Percentiles rank a stretch among this genome's conserved stretches.
Conservation (phyloP, 164 flowering plant genomes). For the Stephania japonica region DNA sequence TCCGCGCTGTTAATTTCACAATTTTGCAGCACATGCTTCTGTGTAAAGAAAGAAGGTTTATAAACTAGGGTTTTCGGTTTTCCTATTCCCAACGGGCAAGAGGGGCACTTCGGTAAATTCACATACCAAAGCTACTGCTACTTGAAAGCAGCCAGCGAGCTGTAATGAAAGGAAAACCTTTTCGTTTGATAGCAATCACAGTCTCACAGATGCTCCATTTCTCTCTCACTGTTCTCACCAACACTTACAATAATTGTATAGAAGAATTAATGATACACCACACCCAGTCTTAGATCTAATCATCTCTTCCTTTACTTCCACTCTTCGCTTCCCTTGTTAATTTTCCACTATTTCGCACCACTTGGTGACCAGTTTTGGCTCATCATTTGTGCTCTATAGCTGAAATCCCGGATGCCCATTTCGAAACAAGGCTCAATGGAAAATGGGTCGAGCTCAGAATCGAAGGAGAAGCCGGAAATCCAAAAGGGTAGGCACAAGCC, state of each 20-base stretch:
- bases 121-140: not conserved
- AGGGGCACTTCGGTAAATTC: slow-evolving; percentile 9
- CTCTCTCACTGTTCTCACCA: not conserved
- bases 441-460: slow-evolving; percentile 54
- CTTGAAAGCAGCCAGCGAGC: slow-evolving; percentile 12
- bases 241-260: not conserved
- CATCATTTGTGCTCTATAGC: not conserved
- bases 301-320: slow-evolving; percentile 25
- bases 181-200: not conserved
- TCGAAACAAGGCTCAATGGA: slow-evolving; percentile 41
- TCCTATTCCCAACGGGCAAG: too few species aligned
- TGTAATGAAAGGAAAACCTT: not conserved
- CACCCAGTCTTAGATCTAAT: not conserved
- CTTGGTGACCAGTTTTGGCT: not conserved
- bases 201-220: not conserved
- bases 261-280: not conserved
- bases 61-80: too few species aligned
- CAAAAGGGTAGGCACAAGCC: slow-evolving; percentile 27
- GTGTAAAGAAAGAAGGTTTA: too few species aligned
- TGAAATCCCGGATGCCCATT: slow-evolving; percentile 12
- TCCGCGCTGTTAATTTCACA: too few species aligned
- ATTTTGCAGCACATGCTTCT: too few species aligned
- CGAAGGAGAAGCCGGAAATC: slow-evolving; percentile 19
- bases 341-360: not conserved
- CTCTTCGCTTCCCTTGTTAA: not conserved